Conservation (phyloP, 2,329 filamentous ascomycete genomes). For the Seiridium cupressi region DNA sequence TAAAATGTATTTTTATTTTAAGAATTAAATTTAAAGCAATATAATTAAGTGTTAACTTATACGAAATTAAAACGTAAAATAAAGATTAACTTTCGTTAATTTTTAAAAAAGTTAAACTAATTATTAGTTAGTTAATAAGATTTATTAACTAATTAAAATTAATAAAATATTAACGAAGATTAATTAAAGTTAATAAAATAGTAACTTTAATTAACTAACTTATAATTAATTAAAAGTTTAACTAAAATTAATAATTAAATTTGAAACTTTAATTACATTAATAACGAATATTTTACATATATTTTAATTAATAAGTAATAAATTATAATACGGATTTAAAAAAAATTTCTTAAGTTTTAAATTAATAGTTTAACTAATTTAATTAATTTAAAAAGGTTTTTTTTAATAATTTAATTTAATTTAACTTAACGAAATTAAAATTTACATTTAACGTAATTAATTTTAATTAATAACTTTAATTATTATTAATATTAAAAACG, state of each 20-base stretch:
- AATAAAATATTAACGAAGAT: too few species aligned
- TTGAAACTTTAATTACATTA: neutral
- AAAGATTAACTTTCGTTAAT: neutral
- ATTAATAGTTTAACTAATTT: neutral
- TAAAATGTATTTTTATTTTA: too few species aligned
- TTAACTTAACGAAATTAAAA: neutral
- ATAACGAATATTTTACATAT: neutral
- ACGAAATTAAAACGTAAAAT: neutral
- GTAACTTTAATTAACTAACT: too few species aligned
- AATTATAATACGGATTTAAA: neutral
- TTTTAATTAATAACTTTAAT: too few species aligned
- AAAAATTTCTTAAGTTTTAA: neutral
- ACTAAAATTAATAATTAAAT: too few species aligned
- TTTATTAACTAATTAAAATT: too few species aligned
- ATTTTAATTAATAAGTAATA: neutral
- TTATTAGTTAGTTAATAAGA: too few species aligned
- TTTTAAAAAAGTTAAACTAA: too few species aligned
- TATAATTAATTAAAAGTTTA: too few species aligned
- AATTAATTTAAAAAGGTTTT: too few species aligned
- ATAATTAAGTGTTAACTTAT: neutral
- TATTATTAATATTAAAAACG: neutral
- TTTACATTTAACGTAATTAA: neutral
- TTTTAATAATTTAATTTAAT: too few species aligned
- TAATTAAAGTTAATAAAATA: too few species aligned
- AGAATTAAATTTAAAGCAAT: neutral